Conservation (phyloP, 345 rosid genomes). For the Linum trigynum region DNA sequence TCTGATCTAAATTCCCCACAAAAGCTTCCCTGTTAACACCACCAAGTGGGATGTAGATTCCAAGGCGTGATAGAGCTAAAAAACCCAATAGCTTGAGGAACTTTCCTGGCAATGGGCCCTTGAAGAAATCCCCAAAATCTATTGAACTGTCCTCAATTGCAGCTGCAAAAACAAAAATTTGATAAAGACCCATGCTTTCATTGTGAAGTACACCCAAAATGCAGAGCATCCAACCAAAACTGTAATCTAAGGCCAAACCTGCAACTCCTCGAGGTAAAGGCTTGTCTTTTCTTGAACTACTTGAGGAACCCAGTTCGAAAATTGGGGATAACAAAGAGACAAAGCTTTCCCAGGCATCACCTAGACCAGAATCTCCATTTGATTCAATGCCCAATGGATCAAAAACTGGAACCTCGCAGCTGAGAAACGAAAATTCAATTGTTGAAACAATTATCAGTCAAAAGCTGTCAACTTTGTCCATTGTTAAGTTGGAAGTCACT, state of each 20-base stretch:
- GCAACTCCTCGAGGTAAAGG: slow-evolving; percentile 71
- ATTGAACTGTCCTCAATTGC: slow-evolving; percentile 98
- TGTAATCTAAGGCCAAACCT: slow-evolving; percentile 31
- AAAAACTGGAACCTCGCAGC: slow-evolving; percentile 48
- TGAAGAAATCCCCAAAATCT: slow-evolving; percentile 95
- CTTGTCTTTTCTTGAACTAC: slow-evolving; percentile 46
- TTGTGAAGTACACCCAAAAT: slow-evolving; percentile 1
- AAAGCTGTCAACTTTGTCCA: background rate
- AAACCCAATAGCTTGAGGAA: slow-evolving; percentile 79
- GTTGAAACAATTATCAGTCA: slow-evolving; percentile 18
- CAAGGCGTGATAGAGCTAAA: slow-evolving; percentile 84
- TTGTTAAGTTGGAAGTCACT: background rate
- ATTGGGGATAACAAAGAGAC: slow-evolving; percentile 43
- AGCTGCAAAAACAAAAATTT: slow-evolving; percentile 35
- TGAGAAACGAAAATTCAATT: slow-evolving; percentile 32
- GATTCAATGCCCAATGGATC: slow-evolving; percentile 77
- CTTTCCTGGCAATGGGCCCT: slow-evolving; percentile 87
- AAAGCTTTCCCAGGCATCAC: slow-evolving; percentile 48
- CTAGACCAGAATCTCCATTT: slow-evolving; percentile 35
- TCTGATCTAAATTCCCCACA: slow-evolving; percentile 84
- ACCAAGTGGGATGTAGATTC: slow-evolving; percentile 90
- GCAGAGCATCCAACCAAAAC: background rate
- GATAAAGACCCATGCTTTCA: slow-evolving; percentile 18
- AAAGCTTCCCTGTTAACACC: slow-evolving; percentile 91
- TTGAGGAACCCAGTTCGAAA: slow-evolving; percentile 43